Evolutionary conservation across 2,329 filamentous ascomycete genomes (phyloP).

Genomic region (Fulvia fulva): DNA sequence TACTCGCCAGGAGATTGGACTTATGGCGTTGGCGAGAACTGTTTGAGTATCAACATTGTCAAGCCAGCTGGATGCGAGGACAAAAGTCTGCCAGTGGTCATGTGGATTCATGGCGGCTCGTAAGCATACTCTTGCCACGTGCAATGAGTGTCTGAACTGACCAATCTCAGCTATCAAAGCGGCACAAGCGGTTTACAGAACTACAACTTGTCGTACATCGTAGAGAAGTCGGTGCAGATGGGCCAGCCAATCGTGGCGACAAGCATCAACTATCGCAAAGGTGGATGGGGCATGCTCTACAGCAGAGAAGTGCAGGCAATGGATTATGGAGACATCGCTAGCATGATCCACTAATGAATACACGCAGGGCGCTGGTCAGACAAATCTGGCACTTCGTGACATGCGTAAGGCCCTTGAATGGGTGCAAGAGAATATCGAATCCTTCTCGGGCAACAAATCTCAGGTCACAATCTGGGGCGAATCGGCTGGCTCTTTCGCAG

Average conservation of each 20-base stretch:
- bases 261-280: slow-evolving; percentile 61
- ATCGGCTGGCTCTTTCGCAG: slow-evolving; percentile 40
- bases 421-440: slow-evolving; percentile 40
- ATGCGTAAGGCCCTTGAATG: slow-evolving; percentile 45
- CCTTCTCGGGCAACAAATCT: slow-evolving; percentile 17
- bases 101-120: slow-evolving; percentile 54
- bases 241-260: slow-evolving; percentile 54
- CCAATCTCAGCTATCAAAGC: slow-evolving; percentile 14
- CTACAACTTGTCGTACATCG: slow-evolving; percentile 62
- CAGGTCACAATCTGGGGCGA: slow-evolving; percentile 20
- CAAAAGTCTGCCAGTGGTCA: slow-evolving; percentile 48
- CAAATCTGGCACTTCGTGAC: slow-evolving; percentile 45
- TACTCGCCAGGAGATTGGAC: slow-evolving; percentile 8
- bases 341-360: background rate
- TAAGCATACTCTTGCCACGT: background rate
- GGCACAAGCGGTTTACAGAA: slow-evolving; percentile 15
- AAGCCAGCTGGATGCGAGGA: slow-evolving; percentile 46
- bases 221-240: slow-evolving; percentile 42
- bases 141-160: background rate
- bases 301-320: slow-evolving; percentile 45
- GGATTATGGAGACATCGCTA: background rate
- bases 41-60: slow-evolving; percentile 60
- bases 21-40: slow-evolving; percentile 45
- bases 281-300: slow-evolving; percentile 65
- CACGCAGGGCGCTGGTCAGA: slow-evolving; percentile 47